Base-by-base conservation (phyloP, 305 asterid genomes). In the Fraxinus sp. region DNA sequence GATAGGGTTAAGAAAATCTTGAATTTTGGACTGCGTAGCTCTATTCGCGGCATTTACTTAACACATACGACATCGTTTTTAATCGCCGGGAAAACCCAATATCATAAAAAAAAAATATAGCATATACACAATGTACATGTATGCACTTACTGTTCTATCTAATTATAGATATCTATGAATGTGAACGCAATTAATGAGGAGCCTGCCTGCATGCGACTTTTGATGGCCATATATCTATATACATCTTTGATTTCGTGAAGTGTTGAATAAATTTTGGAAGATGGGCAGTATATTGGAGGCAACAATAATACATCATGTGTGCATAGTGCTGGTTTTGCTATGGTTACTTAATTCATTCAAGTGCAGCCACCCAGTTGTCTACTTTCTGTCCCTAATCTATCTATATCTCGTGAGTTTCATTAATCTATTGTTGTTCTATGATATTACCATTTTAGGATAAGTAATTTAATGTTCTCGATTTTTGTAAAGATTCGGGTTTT, bases 271-370 rank as follows among this genome's bases (percentile, higher is more conserved):
- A 66, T 26, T 28, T 66, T 26, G 35, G 37, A 66, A 66, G 79
- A 91, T 90, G 94, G 93, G 90, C 10, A 90, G 94, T 85, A 86
- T 94, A 87, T 87, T 82, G 73, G 96, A 93, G 74, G 92, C 89
- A 55, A 87, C 98, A 75, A 89, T 95, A 36, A 84, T 95, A 77
- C 98, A 95, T 83, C 98, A 95, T 85, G 95, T 92, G 76, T 90
- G 89, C 88, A 84, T 94, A 88, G 94, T 94, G 84, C 81, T 94
- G 84, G 55, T 93, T 37, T 18, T 87, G 41, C 84, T 95, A 3
- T 93, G 98, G 98, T 33, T 83, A 81, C 94, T 95, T 77, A 88
- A 90, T 92, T 91, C 91, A 2, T 91, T 88, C 87, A 55, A 91
- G 88, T 91, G 72, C 36, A 84, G 94, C 83, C 90, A 86, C 83